A percentile compares a stretch with the other conserved stretches of the same genome.
Evolutionary conservation across 306 rosid species (phyloP).

Genomic region (Medicago lupulina): DNA sequence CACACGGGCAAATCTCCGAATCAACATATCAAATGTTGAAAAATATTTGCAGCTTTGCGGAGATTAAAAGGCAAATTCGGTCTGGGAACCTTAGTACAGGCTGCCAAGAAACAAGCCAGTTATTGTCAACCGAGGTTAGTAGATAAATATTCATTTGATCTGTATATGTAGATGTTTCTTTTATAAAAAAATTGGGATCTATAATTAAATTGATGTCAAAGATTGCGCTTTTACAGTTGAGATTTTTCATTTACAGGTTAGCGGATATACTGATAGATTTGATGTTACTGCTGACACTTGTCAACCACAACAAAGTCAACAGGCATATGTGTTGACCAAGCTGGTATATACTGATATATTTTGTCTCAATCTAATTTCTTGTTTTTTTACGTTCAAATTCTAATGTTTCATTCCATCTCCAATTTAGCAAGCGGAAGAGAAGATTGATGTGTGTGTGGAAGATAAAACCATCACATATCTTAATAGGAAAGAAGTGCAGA

Average conservation of each 20-base stretch:
- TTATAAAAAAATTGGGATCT: too few species aligned
- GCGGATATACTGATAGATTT: conserved; percentile 22
- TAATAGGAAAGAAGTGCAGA: conserved; percentile 65
- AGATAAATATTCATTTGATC: too few species aligned
- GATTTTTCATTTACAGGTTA: background rate
- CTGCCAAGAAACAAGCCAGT: conserved; percentile 39
- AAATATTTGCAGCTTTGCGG: conserved; percentile 56
- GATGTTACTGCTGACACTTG: conserved; percentile 62
- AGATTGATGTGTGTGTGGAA: conserved; percentile 66
- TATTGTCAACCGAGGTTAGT: conserved; percentile 35
- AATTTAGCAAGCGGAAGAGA: conserved; percentile 47
- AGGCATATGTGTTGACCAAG: conserved; percentile 48
- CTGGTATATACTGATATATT: conserved; percentile 38
- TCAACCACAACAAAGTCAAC: conserved; percentile 43
- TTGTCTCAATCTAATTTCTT: background rate
- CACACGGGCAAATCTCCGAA: conserved; percentile 67
- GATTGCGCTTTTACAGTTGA: too few species aligned
- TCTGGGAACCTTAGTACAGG: conserved; percentile 33
- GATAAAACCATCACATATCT: conserved; percentile 56
- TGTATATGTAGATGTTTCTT: too few species aligned
- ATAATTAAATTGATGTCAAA: too few species aligned
- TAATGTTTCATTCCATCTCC: background rate
- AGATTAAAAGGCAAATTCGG: conserved; percentile 46
- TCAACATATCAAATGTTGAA: conserved; percentile 52
- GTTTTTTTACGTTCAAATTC: background rate